Evolutionary conservation across 352 stramenopile genomes (phyloP).

Genomic region (Globisporangium middletonii): DNA sequence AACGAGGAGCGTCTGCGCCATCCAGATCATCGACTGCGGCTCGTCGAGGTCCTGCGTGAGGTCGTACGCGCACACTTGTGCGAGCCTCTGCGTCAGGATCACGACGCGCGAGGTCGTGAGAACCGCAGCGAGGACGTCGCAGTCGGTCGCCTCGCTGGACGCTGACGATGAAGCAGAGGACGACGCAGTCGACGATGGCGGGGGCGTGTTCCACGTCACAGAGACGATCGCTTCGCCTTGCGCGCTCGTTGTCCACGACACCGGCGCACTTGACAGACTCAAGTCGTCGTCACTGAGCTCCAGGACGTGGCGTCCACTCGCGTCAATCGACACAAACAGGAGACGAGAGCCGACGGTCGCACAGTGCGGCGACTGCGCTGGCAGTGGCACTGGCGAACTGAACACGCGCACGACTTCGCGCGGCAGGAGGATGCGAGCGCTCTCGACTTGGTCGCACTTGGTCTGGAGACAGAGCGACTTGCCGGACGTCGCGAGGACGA

Average conservation of each 20-base stretch:
- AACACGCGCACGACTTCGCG: slow-evolving; percentile 48
- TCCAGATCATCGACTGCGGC: slow-evolving; percentile 58
- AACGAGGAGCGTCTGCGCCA: slow-evolving; percentile 60
- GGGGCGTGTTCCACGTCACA: slow-evolving; percentile 42
- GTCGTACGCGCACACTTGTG: slow-evolving; percentile 31
- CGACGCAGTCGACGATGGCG: not conserved
- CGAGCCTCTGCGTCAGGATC: slow-evolving; percentile 36
- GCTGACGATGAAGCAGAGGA: slow-evolving; percentile 8
- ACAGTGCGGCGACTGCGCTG: slow-evolving; percentile 21
- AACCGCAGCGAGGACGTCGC: slow-evolving; percentile 30
- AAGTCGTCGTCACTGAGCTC: slow-evolving; percentile 50
- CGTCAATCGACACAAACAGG: slow-evolving; percentile 27
- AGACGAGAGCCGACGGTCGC: slow-evolving; percentile 31
- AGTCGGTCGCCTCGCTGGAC: not conserved
- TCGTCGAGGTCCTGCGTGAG: slow-evolving; percentile 25
- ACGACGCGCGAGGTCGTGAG: slow-evolving; percentile 52
- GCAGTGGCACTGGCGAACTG: slow-evolving; percentile 33
- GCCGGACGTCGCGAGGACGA: slow-evolving; percentile 47
- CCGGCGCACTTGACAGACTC: slow-evolving; percentile 16
- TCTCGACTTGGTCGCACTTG: slow-evolving; percentile 31
- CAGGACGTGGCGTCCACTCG: slow-evolving; percentile 19
- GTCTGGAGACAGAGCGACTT: slow-evolving; percentile 45
- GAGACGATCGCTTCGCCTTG: slow-evolving; percentile 40
- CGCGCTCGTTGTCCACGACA: slow-evolving; percentile 23
- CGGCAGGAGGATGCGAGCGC: slow-evolving; percentile 27